phyloP scores from a whole-genome alignment of 2,329 filamentous ascomycete species.

The Clonostachys sp. region DNA sequence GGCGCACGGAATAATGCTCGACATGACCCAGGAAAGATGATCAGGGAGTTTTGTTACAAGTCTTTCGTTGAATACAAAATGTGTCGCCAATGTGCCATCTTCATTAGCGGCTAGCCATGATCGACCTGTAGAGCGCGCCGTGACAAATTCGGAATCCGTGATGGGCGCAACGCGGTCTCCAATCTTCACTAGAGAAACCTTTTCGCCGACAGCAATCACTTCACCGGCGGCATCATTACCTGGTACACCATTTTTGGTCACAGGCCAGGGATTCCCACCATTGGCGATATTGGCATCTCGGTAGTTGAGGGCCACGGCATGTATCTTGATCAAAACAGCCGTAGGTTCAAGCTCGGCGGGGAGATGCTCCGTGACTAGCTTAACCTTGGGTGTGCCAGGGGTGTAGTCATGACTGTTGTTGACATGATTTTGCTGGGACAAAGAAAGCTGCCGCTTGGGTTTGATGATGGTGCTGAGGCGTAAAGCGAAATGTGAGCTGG shows the following conservation, averaged over 20 bases:
- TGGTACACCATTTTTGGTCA: conserved; percentile 21
- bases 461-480: too few relatives aligned
- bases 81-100: conserved; percentile 33
- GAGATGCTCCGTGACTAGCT: conserved; percentile 23
- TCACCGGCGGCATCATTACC: conserved; percentile 36
- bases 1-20: conserved; percentile 33
- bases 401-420: conserved; percentile 9
- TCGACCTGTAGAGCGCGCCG: conserved; percentile 23
- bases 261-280: conserved; percentile 32
- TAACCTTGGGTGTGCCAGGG: conserved; percentile 21
- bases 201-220: conserved; percentile 27
- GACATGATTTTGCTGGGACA: too few relatives aligned
- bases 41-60: conserved; percentile 25
- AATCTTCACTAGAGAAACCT: conserved; percentile 17
- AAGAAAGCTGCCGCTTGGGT: too few relatives aligned
- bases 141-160: conserved; percentile 31
- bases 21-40: conserved; percentile 26
- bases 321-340: conserved; percentile 19
- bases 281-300: conserved; percentile 27
- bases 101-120: conserved; percentile 37
- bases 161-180: conserved; percentile 31
- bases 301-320: conserved; percentile 25
- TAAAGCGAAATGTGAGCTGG: too few relatives aligned
- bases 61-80: conserved; percentile 33
- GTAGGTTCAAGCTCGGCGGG: conserved; percentile 20